Conservation (phyloP, 805 yeast species). For the Cyberlindnera euphorbiiphila region DNA sequence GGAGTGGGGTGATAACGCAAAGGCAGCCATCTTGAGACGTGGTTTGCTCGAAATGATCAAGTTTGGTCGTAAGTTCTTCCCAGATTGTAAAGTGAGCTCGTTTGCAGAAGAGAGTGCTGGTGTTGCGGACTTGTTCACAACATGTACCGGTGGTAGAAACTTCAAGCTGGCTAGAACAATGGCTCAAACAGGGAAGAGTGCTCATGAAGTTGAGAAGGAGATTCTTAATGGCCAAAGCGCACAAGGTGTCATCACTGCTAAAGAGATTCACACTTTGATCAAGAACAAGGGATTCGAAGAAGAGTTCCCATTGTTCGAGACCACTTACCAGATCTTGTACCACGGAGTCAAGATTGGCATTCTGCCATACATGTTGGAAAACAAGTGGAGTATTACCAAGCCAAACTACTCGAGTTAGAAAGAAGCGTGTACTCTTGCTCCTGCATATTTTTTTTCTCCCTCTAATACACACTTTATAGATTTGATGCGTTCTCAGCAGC, state of each 20-base stretch:
- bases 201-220: constrained; percentile 75
- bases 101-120: constrained; percentile 92
- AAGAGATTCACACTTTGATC: constrained; percentile 77
- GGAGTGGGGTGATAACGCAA: constrained; percentile 98
- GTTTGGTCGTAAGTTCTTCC: constrained; percentile 78
- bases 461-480: neutral
- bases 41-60: constrained; percentile 84
- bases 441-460: no score
- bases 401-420: constrained; percentile 20
- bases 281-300: constrained; percentile 25
- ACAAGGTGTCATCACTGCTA: constrained; percentile 86
- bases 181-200: constrained; percentile 71
- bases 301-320: constrained; percentile 55
- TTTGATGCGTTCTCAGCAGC: constrained; percentile 10
- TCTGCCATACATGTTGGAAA: constrained; percentile 51
- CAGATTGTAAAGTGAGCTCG: constrained; percentile 66
- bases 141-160: constrained; percentile 96
- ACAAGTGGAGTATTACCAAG: constrained; percentile 28
- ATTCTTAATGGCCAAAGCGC: constrained; percentile 91
- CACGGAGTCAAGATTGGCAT: constrained; percentile 56
- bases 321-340: constrained; percentile 51
- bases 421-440: no score
- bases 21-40: constrained; percentile 92
- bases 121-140: constrained; percentile 94
- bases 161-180: constrained; percentile 80